Percentiles rank a stretch among this genome's conserved stretches.
Evolutionary conservation across 345 rosid genomes (phyloP).

Genomic region (Murraya koenigii): DNA sequence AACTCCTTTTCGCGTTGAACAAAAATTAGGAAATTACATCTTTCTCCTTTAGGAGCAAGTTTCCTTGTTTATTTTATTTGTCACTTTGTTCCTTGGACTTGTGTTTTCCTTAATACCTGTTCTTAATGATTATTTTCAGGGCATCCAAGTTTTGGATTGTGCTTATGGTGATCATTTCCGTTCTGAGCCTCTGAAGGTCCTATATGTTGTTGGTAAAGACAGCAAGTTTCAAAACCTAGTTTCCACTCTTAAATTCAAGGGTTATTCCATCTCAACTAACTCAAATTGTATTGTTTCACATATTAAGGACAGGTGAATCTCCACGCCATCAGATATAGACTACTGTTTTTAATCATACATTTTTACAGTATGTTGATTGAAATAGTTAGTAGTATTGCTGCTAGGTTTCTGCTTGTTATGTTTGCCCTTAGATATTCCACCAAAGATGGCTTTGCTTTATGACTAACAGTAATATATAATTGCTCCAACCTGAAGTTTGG

Average conservation of each 20-base stretch:
- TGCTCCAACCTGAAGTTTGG: too few relatives aligned
- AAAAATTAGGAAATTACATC: too few relatives aligned
- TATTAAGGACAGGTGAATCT: slow-evolving; percentile 34
- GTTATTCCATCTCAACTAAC: slow-evolving; percentile 29
- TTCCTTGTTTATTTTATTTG: slow-evolving; percentile 1
- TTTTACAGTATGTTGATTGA: background rate
- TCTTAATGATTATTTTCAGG: background rate
- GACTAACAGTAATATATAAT: background rate
- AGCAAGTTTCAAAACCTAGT: slow-evolving; percentile 30
- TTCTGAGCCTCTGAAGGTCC: slow-evolving; percentile 29
- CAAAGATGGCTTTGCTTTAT: background rate
- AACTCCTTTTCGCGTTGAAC: too few relatives aligned
- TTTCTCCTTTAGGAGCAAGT: too few relatives aligned
- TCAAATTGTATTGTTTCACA: slow-evolving; percentile 20
- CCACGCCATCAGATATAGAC: background rate
- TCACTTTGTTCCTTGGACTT: background rate
- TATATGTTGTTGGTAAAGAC: slow-evolving; percentile 38
- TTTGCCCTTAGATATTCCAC: background rate
- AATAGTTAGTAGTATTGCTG: background rate
- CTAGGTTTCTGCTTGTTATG: background rate
- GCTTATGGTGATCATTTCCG: background rate
- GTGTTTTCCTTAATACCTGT: background rate
- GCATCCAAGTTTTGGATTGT: slow-evolving; percentile 21
- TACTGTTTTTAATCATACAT: background rate
- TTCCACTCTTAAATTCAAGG: slow-evolving; percentile 39